Percentiles rank a stretch among this genome's conserved stretches.
Conservation (phyloP, 1,284 basidiomycete genomes). For the Cutaneotrichosporon sp. region DNA sequence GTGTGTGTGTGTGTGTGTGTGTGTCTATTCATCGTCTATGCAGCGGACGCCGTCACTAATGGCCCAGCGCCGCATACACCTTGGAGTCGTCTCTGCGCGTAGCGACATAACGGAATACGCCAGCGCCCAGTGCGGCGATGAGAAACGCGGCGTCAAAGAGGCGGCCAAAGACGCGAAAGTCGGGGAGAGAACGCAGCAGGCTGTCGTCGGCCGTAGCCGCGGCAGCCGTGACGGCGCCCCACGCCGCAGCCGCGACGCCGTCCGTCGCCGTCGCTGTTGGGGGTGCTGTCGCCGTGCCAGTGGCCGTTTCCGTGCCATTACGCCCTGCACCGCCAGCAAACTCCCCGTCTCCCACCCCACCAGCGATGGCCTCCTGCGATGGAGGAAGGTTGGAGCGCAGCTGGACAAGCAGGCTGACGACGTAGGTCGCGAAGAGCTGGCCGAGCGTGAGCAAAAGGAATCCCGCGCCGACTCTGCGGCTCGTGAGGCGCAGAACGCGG, state of each 20-base stretch:
- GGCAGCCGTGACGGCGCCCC: neutral
- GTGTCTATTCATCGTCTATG: neutral
- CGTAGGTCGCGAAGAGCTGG: conserved; percentile 47
- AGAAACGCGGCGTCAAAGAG: conserved; percentile 47
- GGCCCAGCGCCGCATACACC: conserved; percentile 3
- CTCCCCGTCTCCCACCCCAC: too few relatives aligned
- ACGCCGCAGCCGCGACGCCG: neutral
- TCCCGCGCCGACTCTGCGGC: conserved; percentile 45
- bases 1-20: neutral
- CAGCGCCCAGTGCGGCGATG: conserved; percentile 35
- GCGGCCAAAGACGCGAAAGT: conserved; percentile 47
- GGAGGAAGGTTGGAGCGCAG: conserved; percentile 5
- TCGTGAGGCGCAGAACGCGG: conserved; percentile 42
- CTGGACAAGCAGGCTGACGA: conserved; percentile 48
- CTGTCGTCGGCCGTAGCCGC: conserved; percentile 20
- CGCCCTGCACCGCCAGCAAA: neutral
- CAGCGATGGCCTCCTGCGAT: neutral
- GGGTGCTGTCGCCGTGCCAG: neutral
- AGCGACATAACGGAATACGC: conserved; percentile 36
- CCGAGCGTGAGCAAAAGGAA: conserved; percentile 44
- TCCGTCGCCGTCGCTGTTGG: neutral
- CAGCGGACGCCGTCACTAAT: neutral
- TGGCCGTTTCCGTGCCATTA: neutral
- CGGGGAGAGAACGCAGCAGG: conserved; percentile 42
- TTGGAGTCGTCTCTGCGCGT: conserved; percentile 17